phyloP scores from a whole-genome alignment of 2,329 filamentous ascomycete genomes.

The Fusarium dimerum region DNA sequence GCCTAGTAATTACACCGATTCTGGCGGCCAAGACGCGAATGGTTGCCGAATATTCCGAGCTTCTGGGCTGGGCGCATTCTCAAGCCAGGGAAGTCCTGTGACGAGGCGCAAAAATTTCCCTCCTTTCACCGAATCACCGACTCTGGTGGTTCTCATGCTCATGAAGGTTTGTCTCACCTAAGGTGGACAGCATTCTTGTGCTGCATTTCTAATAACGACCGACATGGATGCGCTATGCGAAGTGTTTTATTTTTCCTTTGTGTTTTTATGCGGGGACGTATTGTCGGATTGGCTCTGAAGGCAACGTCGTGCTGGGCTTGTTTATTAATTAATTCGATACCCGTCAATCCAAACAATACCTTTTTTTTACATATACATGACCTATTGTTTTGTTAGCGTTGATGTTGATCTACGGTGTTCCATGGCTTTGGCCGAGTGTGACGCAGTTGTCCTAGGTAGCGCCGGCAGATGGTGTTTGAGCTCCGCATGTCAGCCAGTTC shows the following conservation, averaged over 20 bases:
- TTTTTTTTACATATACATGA: constrained; percentile 4
- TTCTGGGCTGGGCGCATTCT: constrained; percentile 8
- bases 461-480: not conserved
- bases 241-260: constrained; percentile 18
- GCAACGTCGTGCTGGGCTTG: constrained; percentile 27
- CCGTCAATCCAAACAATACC: constrained; percentile 31
- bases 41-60: constrained; percentile 17
- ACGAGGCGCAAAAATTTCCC: constrained; percentile 12
- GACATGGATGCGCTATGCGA: constrained; percentile 12
- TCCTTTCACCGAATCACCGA: constrained; percentile 17
- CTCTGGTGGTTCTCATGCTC: constrained; percentile 14
- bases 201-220: constrained; percentile 21
- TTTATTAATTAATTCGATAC: constrained; percentile 33
- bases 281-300: constrained; percentile 26
- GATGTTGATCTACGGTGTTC: not conserved
- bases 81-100: constrained; percentile 8
- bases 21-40: constrained; percentile 21
- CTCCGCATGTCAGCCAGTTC: not conserved
- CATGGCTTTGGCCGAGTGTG: not conserved
- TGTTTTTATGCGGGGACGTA: constrained; percentile 20
- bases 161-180: not conserved
- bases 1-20: constrained; percentile 8
- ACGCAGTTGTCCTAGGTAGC: not conserved
- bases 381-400: not conserved
- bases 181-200: constrained; percentile 5